Evolutionary conservation across 768 basidiomycete genomes (phyloP).

Genomic region (Tylopilus balloui): DNA sequence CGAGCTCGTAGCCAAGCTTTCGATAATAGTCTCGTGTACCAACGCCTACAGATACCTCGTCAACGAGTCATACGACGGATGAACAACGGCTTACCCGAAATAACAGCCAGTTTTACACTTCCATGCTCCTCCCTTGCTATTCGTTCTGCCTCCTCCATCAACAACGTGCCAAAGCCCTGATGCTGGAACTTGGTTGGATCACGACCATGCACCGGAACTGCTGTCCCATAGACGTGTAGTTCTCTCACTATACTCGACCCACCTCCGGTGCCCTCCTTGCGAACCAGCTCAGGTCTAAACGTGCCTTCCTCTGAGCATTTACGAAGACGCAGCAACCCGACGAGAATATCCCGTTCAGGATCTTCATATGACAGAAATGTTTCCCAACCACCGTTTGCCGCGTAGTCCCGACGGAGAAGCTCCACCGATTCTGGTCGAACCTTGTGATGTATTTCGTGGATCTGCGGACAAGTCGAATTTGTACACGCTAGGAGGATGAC

Average conservation of each 20-base stretch:
- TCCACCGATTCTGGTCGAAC: conserved; percentile 94
- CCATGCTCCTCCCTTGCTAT: conserved; percentile 98
- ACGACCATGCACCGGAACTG: conserved; percentile 93
- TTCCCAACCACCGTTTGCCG: conserved; percentile 99
- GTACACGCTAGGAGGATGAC: not conserved
- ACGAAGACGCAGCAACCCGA: conserved; percentile 85
- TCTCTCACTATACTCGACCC: conserved; percentile 92
- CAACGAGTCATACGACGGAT: not conserved
- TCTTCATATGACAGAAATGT: conserved; percentile 99
- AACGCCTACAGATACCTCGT: conserved; percentile 54
- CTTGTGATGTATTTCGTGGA: conserved; percentile 98
- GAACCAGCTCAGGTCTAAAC: conserved; percentile 87
- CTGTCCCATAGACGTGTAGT: conserved; percentile 96
- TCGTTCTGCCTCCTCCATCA: conserved; percentile 99
- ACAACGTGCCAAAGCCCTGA: conserved; percentile 90
- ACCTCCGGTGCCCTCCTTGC: conserved; percentile 63
- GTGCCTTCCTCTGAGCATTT: conserved; percentile 98
- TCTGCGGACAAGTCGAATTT: conserved; percentile 42
- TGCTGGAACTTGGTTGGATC: conserved; percentile 99
- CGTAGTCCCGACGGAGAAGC: conserved; percentile 90
- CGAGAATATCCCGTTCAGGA: conserved; percentile 92
- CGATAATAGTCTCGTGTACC: conserved; percentile 97
- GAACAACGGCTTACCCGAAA: conserved; percentile 63
- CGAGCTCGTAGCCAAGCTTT: conserved; percentile 87
- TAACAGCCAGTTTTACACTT: conserved; percentile 93